Evolutionary conservation across 176 grass and related monocot genomes (phyloP).

Genomic region (Oryza longistaminata): DNA sequence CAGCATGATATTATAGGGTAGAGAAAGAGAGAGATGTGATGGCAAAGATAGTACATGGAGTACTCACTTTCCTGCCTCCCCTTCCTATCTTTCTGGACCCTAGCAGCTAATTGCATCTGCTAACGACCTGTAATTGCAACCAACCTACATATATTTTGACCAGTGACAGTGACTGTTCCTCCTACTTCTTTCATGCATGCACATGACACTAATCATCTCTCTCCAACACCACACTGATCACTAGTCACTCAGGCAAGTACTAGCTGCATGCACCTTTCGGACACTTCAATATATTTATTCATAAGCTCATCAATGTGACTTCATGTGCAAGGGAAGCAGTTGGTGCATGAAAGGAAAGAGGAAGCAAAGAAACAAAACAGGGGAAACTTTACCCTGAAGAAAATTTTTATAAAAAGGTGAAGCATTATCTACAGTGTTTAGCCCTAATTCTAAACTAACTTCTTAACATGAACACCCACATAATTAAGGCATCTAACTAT

Average conservation of each 20-base stretch:
- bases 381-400: conserved; percentile 47
- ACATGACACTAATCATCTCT: conserved; percentile 34
- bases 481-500: background rate
- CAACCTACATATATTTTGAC: conserved; percentile 46
- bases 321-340: conserved; percentile 71
- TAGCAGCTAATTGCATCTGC: conserved; percentile 19
- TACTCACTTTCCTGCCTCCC: conserved; percentile 2
- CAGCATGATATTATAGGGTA: background rate
- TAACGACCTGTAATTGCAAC: conserved; percentile 47
- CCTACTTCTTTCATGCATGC: conserved; percentile 47
- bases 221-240: conserved; percentile 5
- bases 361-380: conserved; percentile 62
- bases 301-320: conserved; percentile 65
- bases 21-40: conserved; percentile 4
- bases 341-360: conserved; percentile 60
- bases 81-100: background rate
- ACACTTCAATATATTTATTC: conserved; percentile 34
- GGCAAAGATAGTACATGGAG: conserved; percentile 6
- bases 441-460: background rate
- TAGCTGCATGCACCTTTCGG: conserved; percentile 36
- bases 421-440: conserved; percentile 14
- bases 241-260: conserved; percentile 13
- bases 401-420: conserved; percentile 41
- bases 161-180: conserved; percentile 48
- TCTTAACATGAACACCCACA: background rate